Base-by-base conservation (phyloP, 2,329 filamentous ascomycete genomes). In the Aspergillus unguis region DNA sequence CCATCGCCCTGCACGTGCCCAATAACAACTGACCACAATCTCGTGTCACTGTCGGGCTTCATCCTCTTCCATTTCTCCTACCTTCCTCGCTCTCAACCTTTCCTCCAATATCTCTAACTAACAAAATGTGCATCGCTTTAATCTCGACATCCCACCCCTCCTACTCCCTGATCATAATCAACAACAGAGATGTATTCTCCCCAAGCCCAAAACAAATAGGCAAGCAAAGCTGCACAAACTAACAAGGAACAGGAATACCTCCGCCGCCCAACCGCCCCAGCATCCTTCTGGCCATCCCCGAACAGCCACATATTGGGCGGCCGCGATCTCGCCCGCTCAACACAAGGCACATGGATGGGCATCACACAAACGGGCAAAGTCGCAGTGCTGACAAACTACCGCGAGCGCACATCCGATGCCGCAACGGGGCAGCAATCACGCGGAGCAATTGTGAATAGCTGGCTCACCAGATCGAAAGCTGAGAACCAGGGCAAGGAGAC, bases 161-260 rank as follows among this genome's bases (percentile, higher is more conserved):
- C 56, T 89, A 88, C 69, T 79, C 85, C 38, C 76, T 88, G 5
- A 59, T 59, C 37, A 33, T 89, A 55, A 77, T 91, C 66, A 84
- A 91, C 73, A 92, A 92, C 69, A 82, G 88, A 62, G 88, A 92
- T 75, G 87, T 78, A 8, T 33, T 33, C 32, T 38, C 37, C 40
- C 32, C 3, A n/a, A 36, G 3, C 26, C 5, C 37, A 5, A 44
- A 27, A 17, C 44, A 27, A 33, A 45, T 11, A 40, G 42, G 31
- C 26, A 28, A 11, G 25, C 17, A 43, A 31, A 48, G n/a, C 8
- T 35, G 26, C 42, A 31, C 28, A 51, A 44, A 32, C 35, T 46
- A 28, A 25, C 10, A 23, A 48, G 50, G 54, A 48, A 57, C 56
- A 83, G 80, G 84, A 86, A 72, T 86, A 80, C 59, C 75, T 86